Evolutionary conservation across 352 stramenopile species (phyloP).

Genomic region (Phytophthora colocasiae): DNA sequence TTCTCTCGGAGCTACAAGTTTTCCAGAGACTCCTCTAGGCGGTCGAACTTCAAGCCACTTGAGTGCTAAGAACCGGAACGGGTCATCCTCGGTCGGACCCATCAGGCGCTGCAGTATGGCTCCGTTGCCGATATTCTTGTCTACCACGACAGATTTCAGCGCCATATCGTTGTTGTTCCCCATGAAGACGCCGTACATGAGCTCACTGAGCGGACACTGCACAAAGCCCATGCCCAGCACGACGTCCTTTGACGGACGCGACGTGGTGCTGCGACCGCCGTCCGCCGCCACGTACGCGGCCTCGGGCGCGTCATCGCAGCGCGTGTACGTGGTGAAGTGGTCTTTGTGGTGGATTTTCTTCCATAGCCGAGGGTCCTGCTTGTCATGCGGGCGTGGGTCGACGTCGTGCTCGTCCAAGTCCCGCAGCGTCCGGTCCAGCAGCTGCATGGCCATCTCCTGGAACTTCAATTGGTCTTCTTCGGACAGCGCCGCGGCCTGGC

Average conservation of each 20-base stretch:
- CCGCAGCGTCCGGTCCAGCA: conserved; percentile 43
- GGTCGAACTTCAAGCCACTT: conserved; percentile 49
- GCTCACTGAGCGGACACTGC: conserved; percentile 50
- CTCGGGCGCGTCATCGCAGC: conserved; percentile 36
- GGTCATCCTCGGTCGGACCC: conserved; percentile 41
- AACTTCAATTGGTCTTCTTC: conserved; percentile 45
- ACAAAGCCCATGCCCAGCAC: conserved; percentile 55
- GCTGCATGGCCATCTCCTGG: conserved; percentile 47
- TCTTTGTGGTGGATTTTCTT: conserved; percentile 41
- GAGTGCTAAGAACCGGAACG: conserved; percentile 53
- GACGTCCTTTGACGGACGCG: conserved; percentile 41
- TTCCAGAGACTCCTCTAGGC: conserved; percentile 31
- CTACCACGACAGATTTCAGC: conserved; percentile 36
- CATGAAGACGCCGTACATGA: conserved; percentile 53
- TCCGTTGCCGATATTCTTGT: conserved; percentile 48
- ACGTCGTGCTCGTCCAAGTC: conserved; percentile 48
- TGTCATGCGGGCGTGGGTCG: conserved; percentile 23
- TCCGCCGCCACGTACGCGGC: conserved; percentile 39
- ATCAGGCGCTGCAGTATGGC: conserved; percentile 46
- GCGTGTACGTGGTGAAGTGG: conserved; percentile 45
- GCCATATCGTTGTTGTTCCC: conserved; percentile 37
- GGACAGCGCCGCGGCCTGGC: conserved; percentile 20
- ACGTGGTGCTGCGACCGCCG: conserved; percentile 34
- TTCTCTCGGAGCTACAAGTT: conserved; percentile 47
- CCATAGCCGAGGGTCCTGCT: conserved; percentile 43